Percentiles rank a stretch among this genome's conserved stretches.
Evolutionary conservation across 352 stramenopile species (phyloP).

Genomic region (Pythium dissimile): DNA sequence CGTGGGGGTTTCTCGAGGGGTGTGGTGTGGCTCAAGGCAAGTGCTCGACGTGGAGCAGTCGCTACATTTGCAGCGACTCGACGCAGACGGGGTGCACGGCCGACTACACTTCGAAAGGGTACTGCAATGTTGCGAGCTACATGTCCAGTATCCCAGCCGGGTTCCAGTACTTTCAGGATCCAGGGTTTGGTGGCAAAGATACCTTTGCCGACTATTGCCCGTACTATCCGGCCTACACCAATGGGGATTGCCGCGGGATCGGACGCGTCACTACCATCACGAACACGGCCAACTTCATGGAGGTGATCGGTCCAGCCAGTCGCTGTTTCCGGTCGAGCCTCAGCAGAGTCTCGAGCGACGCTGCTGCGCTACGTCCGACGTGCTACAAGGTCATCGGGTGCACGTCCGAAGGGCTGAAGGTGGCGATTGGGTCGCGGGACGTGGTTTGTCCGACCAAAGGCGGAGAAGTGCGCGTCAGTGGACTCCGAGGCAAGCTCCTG

Average conservation of each 20-base stretch:
- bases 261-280: constrained; percentile 34
- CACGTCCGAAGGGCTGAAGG: constrained; percentile 29
- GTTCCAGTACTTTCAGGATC: constrained; percentile 82
- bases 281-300: constrained; percentile 46
- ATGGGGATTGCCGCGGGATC: constrained; percentile 69
- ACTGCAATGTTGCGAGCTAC: constrained; percentile 72
- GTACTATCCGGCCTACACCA: constrained; percentile 74
- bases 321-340: constrained; percentile 77
- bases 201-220: constrained; percentile 79
- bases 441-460: constrained; percentile 62
- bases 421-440: constrained; percentile 46
- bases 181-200: constrained; percentile 48
- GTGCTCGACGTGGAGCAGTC: constrained; percentile 67
- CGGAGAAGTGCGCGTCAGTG: constrained; percentile 45
- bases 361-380: constrained; percentile 28
- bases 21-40: constrained; percentile 53
- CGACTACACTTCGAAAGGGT: constrained; percentile 68
- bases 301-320: constrained; percentile 44
- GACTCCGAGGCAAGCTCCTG: constrained; percentile 43
- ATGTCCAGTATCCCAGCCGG: constrained; percentile 60
- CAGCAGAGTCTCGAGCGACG: constrained; percentile 33
- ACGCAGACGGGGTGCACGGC: constrained; percentile 50
- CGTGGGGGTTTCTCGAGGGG: constrained; percentile 74
- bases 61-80: constrained; percentile 56
- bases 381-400: constrained; percentile 66